These are phyloP conservation scores for Suillus subluteus DNA, from an alignment of 768 basidiomycete genomes.

Conservation along the genomic window DNA sequence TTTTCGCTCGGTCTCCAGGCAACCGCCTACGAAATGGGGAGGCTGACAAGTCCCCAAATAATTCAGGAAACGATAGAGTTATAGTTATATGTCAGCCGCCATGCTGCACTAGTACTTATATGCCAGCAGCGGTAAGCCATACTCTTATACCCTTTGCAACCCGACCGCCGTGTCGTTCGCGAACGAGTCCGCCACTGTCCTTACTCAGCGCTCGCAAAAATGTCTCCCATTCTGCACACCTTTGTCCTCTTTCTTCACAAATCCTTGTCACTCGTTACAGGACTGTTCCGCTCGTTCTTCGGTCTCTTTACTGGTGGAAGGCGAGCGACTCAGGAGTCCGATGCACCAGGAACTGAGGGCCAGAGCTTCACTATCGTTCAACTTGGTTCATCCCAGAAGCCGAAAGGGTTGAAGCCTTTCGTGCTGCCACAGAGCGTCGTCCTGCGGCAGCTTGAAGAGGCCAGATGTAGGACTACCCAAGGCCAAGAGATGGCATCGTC, in stretches of 20 bases:
- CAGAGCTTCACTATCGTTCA: neutral
- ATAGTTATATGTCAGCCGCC: neutral
- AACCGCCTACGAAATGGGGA: neutral
- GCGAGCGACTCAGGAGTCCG: conserved; percentile 13
- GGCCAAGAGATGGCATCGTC: neutral
- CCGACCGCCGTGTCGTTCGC: neutral
- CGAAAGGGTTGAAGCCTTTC: conserved; percentile 2
- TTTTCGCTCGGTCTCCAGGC: neutral
- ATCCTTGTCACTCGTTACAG: conserved; percentile 29
- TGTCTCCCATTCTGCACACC: conserved; percentile 15
- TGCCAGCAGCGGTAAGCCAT: neutral
- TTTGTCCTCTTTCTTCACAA: conserved; percentile 22
- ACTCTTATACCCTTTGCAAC: neutral
- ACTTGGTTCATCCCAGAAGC: conserved; percentile 1
- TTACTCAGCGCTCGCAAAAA: conserved; percentile 19
- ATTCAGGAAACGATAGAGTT: neutral
- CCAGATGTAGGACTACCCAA: neutral
- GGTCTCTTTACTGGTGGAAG: conserved; percentile 23
- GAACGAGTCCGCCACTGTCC: conserved; percentile 16
- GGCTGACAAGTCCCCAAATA: neutral
- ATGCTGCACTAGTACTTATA: neutral
- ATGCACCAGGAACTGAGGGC: neutral
- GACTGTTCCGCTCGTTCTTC: conserved; percentile 32
- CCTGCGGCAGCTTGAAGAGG: neutral
- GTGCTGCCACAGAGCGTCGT: neutral